These are phyloP conservation scores for Pseudopithomyces chartarum DNA, from an alignment of 2,329 filamentous ascomycete species.

Conservation along the genomic window DNA sequence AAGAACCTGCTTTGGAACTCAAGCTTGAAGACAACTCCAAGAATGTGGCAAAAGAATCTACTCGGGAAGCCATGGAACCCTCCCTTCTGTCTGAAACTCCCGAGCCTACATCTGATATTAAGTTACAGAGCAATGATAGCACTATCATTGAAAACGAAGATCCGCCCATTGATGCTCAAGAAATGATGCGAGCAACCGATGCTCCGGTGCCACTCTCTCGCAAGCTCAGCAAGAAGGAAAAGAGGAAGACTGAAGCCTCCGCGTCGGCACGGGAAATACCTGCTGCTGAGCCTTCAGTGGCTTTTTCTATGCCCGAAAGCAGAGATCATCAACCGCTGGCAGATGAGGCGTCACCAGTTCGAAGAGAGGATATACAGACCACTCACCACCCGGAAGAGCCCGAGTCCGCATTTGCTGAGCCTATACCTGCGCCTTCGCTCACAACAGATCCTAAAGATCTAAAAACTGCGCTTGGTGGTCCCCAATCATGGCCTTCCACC, in stretches of 20 bases:
- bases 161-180: background rate
- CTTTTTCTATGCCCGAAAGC: background rate
- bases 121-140: slow-evolving; percentile 16
- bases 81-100: too few species aligned
- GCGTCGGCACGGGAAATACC: slow-evolving; percentile 7
- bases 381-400: background rate
- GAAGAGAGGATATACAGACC: background rate
- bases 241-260: slow-evolving; percentile 43
- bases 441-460: background rate
- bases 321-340: background rate
- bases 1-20: slow-evolving; percentile 15
- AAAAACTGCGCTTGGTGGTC: background rate
- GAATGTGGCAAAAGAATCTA: too few species aligned
- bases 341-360: background rate
- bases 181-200: background rate
- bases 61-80: too few species aligned
- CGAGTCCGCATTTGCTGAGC: background rate
- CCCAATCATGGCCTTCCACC: slow-evolving; percentile 14
- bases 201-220: slow-evolving; percentile 11
- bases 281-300: background rate
- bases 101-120: too few species aligned
- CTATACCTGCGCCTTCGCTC: background rate
- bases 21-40: slow-evolving; percentile 5
- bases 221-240: slow-evolving; percentile 50
- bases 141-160: background rate